phyloP scores from a whole-genome alignment of 805 yeast species.

The Suhomyces faveliae region DNA sequence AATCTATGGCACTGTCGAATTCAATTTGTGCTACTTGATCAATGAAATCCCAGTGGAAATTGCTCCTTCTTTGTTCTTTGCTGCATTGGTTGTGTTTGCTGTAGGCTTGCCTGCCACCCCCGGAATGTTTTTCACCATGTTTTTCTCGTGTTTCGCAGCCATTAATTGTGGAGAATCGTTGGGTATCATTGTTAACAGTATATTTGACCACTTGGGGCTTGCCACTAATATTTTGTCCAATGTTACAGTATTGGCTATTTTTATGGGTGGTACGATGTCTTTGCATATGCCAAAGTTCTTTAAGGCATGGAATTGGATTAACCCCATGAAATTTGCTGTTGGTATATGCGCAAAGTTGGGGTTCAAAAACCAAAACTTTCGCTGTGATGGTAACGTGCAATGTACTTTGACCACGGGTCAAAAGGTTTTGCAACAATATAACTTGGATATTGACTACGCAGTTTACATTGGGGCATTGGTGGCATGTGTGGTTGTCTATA shows the following conservation, averaged over 20 bases:
- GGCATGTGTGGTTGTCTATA: slow-evolving; percentile 34
- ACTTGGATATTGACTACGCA: slow-evolving; percentile 25
- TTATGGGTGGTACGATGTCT: slow-evolving; percentile 33
- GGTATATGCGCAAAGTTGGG: slow-evolving; percentile 22
- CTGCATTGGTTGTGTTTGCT: slow-evolving; percentile 22
- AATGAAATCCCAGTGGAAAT: slow-evolving; percentile 27
- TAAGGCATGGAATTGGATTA: slow-evolving; percentile 23
- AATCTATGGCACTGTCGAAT: slow-evolving; percentile 21
- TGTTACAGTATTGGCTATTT: slow-evolving; percentile 21
- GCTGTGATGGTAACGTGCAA: slow-evolving; percentile 12
- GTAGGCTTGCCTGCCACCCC: slow-evolving; percentile 24
- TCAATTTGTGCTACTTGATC: slow-evolving; percentile 21
- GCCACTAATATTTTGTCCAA: slow-evolving; percentile 22
- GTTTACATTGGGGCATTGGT: slow-evolving; percentile 35
- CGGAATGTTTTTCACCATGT: slow-evolving; percentile 21
- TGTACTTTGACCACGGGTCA: slow-evolving; percentile 33
- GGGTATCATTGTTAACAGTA: slow-evolving; percentile 24
- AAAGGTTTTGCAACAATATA: slow-evolving; percentile 31
- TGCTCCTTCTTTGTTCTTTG: slow-evolving; percentile 18
- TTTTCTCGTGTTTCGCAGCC: slow-evolving; percentile 16
- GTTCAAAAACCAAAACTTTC: slow-evolving; percentile 17
- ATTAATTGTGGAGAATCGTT: slow-evolving; percentile 27
- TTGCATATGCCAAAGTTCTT: slow-evolving; percentile 27
- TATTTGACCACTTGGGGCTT: slow-evolving; percentile 24
- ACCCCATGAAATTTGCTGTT: slow-evolving; percentile 25